Evolutionary conservation across 257 asterid species (phyloP), one percentile per base, ranked within the genome.

Genomic region (Paraleonurus japonicus): DNA sequence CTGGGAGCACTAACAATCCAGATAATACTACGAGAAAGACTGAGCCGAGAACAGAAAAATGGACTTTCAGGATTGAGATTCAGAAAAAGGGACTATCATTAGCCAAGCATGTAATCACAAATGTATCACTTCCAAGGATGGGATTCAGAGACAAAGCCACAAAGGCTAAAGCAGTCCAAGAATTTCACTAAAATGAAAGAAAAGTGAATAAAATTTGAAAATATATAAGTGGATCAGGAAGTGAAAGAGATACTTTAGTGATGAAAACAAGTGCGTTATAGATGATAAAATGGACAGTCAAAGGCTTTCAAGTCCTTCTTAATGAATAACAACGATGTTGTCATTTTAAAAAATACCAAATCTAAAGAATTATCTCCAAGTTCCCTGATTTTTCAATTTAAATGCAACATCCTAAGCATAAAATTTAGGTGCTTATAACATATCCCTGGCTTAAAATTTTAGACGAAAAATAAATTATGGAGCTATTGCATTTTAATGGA

Each of bases 381-480:
- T 69, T 50, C 10, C 30, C 2, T 24, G 32, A 26, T 35, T 30
- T 5, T 47, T 41, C n/a, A 45, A 66, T 11, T 15, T 32, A 65
- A 20, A 47, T 32, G 22, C 75, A 60, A 59, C 8, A 4, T 15
- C 60, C 50, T 16, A 43, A 15, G 55, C 13, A 9, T 39, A 50
- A 32, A 45, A 37, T 37, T 39, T 50, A 9, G 54, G 26, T 37
- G 3, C 53, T 11, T 6, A 5, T 33, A 33, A 10, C 9, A 66
- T 39, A 62, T 69, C 19, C 66, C n/a, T 61, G 12, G 53, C 3
- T 22, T 50, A 57, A 58, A 28, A 51, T 59, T 41, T 45, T 65
- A 70, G 61, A 48, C 1, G 59, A 24, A 67, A 33, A 67, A 11
- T 35, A 67, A 33, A 28, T 51, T 47, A 41, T 51, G 50, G 27